Evolutionary conservation across 768 basidiomycete species (phyloP).

Genomic region (Pulveroboletus frians): DNA sequence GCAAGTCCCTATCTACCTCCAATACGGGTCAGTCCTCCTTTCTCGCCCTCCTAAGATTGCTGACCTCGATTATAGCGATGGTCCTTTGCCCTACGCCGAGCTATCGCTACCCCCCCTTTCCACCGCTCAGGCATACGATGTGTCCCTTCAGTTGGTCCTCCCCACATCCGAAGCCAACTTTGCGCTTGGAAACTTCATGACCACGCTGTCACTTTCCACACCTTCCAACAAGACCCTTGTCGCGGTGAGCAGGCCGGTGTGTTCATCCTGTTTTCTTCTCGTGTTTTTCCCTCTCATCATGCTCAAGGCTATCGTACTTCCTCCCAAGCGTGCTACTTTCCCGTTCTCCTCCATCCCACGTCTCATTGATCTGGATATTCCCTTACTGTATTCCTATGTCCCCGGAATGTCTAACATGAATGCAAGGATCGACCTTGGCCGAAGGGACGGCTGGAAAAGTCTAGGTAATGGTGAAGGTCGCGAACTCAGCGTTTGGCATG

Average conservation of each 20-base stretch:
- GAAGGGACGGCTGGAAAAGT: slow-evolving; percentile 66
- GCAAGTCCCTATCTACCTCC: slow-evolving; percentile 63
- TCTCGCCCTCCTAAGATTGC: background rate
- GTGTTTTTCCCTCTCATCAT: slow-evolving; percentile 7
- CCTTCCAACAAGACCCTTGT: slow-evolving; percentile 59
- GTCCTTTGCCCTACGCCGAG: slow-evolving; percentile 58
- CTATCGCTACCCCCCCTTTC: slow-evolving; percentile 46
- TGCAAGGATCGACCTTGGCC: slow-evolving; percentile 69
- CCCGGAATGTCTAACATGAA: slow-evolving; percentile 42
- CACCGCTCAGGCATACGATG: slow-evolving; percentile 65
- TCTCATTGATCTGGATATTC: slow-evolving; percentile 46
- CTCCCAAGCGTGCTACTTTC: slow-evolving; percentile 30
- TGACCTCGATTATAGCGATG: slow-evolving; percentile 45
- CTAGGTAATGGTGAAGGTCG: slow-evolving; percentile 66
- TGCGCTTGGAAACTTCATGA: slow-evolving; percentile 84
- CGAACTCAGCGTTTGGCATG: slow-evolving; percentile 63
- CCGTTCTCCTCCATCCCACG: slow-evolving; percentile 37
- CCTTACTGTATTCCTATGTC: slow-evolving; percentile 52
- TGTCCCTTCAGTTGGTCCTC: slow-evolving; percentile 60
- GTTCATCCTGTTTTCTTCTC: slow-evolving; percentile 21
- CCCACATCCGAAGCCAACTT: slow-evolving; percentile 65
- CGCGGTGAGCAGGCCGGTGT: slow-evolving; percentile 59
- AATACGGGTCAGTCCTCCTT: slow-evolving; percentile 63
- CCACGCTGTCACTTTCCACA: slow-evolving; percentile 54
- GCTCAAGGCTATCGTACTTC: slow-evolving; percentile 54